Conservation (phyloP, 2,329 filamentous ascomycete genomes). For the Epichloe brachyelytri region DNA sequence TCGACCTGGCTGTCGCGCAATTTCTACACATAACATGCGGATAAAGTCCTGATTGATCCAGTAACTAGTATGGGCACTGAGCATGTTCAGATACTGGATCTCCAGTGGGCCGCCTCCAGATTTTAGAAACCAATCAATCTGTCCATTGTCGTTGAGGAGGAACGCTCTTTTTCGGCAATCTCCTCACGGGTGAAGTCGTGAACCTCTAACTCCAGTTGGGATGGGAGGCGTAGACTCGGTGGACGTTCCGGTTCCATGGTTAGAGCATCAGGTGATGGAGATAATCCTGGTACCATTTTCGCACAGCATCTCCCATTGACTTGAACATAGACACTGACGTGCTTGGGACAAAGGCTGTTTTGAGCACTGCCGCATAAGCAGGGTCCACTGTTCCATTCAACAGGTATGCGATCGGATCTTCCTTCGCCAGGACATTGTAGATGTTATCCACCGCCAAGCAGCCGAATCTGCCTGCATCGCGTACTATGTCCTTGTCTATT, state of each 20-base stretch:
- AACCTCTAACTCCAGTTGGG: constrained; percentile 78
- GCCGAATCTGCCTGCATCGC: constrained; percentile 68
- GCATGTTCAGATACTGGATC: constrained; percentile 94
- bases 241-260: constrained; percentile 23
- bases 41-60: constrained; percentile 83
- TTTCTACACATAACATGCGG: constrained; percentile 78
- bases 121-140: constrained; percentile 80
- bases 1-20: constrained; percentile 61
- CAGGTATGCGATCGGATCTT: constrained; percentile 74
- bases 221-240: constrained; percentile 36
- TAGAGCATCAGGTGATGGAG: constrained; percentile 17
- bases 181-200: constrained; percentile 92
- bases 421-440: constrained; percentile 73
- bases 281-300: constrained; percentile 44
- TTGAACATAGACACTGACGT: constrained; percentile 52
- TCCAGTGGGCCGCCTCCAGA: constrained; percentile 79
- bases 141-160: constrained; percentile 88
- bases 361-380: constrained; percentile 63
- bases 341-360: constrained; percentile 66
- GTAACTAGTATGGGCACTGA: constrained; percentile 89
- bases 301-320: constrained; percentile 49
- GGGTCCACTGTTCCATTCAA: constrained; percentile 84
- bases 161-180: constrained; percentile 77
- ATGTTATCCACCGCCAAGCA: constrained; percentile 91
- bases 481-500: constrained; percentile 49